Evolutionary conservation across 768 basidiomycete species (phyloP).

Genomic region (Cyclocybe cylindracea): DNA sequence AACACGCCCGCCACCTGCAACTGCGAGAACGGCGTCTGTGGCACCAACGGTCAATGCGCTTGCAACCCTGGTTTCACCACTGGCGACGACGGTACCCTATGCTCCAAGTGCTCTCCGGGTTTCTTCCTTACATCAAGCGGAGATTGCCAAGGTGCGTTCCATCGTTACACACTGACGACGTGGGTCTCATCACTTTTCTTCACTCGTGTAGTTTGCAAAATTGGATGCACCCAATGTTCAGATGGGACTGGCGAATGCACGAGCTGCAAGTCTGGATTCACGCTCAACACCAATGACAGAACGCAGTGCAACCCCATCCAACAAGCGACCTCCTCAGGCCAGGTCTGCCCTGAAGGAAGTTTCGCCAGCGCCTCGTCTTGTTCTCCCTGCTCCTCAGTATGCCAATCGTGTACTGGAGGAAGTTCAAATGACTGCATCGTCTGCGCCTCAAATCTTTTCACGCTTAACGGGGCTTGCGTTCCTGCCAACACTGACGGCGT

Average conservation of each 20-base stretch:
- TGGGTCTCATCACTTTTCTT: slow-evolving; percentile 32
- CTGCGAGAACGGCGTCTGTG: slow-evolving; percentile 79
- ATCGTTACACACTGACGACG: slow-evolving; percentile 36
- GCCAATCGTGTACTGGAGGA: slow-evolving; percentile 66
- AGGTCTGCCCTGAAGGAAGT: slow-evolving; percentile 62
- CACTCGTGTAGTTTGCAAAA: slow-evolving; percentile 62
- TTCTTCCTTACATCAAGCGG: slow-evolving; percentile 75
- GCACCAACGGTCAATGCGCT: slow-evolving; percentile 62
- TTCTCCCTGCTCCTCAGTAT: slow-evolving; percentile 58
- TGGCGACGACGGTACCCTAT: slow-evolving; percentile 69
- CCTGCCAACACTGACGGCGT: slow-evolving; percentile 64
- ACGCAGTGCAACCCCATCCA: slow-evolving; percentile 63
- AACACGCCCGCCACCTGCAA: slow-evolving; percentile 69
- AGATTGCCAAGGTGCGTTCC: slow-evolving; percentile 69
- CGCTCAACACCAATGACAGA: slow-evolving; percentile 58
- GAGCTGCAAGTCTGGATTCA: slow-evolving; percentile 68
- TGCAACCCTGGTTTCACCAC: slow-evolving; percentile 80
- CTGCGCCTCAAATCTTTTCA: slow-evolving; percentile 62
- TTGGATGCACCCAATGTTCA: slow-evolving; percentile 74
- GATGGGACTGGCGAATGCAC: slow-evolving; percentile 68
- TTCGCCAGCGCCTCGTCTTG: slow-evolving; percentile 59
- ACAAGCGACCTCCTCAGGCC: slow-evolving; percentile 52
- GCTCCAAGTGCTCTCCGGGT: slow-evolving; percentile 69
- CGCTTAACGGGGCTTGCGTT: slow-evolving; percentile 69
- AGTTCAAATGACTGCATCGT: slow-evolving; percentile 69